A percentile compares a stretch with the other conserved stretches of the same genome.
These are phyloP conservation scores for Tephrocybe rancida DNA, from an alignment of 768 basidiomycete species.

Conservation along the genomic window DNA sequence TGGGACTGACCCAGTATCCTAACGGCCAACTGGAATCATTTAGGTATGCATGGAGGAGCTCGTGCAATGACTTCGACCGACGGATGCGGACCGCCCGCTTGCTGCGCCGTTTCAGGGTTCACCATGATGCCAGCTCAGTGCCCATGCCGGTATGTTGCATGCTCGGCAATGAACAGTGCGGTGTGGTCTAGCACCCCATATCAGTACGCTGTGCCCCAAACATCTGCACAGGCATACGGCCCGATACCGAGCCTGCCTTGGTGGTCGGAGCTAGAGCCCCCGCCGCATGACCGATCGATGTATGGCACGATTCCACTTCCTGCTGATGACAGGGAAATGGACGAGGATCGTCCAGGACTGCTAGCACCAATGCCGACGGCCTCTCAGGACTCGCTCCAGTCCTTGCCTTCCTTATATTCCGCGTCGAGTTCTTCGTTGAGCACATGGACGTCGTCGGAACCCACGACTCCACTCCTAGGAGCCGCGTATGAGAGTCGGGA, in stretches of 20 bases:
- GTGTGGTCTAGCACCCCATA: background rate
- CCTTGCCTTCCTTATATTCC: background rate
- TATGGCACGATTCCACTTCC: conserved; percentile 5
- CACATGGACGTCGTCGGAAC: background rate
- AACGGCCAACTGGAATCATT: background rate
- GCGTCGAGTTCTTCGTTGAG: background rate
- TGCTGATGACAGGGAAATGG: background rate
- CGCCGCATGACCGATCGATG: conserved; percentile 3
- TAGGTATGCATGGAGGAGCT: background rate
- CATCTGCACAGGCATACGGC: background rate
- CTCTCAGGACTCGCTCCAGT: background rate
- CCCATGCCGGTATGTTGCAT: background rate
- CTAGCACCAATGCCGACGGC: background rate
- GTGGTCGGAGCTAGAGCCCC: background rate
- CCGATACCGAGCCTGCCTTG: background rate
- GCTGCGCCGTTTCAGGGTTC: background rate
- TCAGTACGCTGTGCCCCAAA: background rate
- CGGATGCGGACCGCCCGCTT: background rate
- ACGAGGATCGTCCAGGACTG: background rate
- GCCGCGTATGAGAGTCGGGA: background rate
- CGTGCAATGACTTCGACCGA: background rate
- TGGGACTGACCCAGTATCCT: too few species aligned
- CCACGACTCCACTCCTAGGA: background rate
- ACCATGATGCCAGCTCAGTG: background rate
- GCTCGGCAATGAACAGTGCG: background rate